Percentiles rank a stretch among this genome's conserved stretches.
These are phyloP conservation scores for Tephrocybe sp. DNA, from an alignment of 768 basidiomycete species.

Conservation along the genomic window DNA sequence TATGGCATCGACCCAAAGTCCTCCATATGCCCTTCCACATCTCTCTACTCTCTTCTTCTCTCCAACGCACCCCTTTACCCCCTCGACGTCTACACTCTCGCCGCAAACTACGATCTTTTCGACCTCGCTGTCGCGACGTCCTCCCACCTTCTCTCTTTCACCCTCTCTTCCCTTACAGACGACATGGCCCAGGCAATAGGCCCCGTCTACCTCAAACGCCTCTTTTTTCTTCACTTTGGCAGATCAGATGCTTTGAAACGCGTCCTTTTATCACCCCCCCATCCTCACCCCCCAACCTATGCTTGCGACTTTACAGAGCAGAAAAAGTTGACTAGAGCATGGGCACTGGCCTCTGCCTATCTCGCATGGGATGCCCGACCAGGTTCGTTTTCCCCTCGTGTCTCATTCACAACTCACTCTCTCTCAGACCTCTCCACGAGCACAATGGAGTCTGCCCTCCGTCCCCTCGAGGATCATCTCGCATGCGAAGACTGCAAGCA, in stretches of 20 bases:
- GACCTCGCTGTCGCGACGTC: conserved; percentile 78
- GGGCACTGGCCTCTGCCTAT: conserved; percentile 82
- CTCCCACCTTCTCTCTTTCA: conserved; percentile 70
- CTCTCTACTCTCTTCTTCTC: conserved; percentile 61
- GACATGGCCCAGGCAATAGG: conserved; percentile 70
- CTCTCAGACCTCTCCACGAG: conserved; percentile 67
- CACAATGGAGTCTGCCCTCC: conserved; percentile 70
- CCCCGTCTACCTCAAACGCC: conserved; percentile 72
- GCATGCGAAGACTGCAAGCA: conserved; percentile 68
- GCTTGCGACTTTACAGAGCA: conserved; percentile 74
- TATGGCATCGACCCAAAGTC: conserved; percentile 62
- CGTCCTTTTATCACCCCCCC: conserved; percentile 71
- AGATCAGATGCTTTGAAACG: conserved; percentile 82
- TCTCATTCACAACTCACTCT: conserved; percentile 12
- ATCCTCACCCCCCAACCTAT: conserved; percentile 70
- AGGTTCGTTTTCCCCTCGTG: conserved; percentile 42
- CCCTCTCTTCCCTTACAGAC: conserved; percentile 68
- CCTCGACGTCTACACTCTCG: conserved; percentile 70
- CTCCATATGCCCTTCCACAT: conserved; percentile 48
- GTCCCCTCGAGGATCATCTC: conserved; percentile 68
- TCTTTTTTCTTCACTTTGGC: conserved; percentile 85
- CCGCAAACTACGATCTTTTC: conserved; percentile 63
- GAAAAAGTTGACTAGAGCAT: conserved; percentile 77
- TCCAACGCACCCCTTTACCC: conserved; percentile 69
- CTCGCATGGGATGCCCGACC: conserved; percentile 83